These are phyloP conservation scores for Vickermania spadyakhi DNA, from an alignment of 208 protist species.

Conservation along the genomic window DNA sequence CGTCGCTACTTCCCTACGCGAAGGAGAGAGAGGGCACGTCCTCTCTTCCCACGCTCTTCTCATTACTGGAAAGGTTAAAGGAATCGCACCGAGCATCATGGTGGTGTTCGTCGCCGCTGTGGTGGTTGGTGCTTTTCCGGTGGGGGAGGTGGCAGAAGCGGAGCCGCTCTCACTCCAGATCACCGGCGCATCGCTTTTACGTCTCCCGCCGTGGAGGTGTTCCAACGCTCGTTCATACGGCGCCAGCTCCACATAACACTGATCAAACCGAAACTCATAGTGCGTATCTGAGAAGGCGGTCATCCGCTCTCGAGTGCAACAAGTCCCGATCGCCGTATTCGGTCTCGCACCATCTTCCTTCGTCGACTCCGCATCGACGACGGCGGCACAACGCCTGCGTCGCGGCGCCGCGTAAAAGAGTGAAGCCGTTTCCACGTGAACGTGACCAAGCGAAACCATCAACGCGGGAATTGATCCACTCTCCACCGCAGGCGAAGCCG, in stretches of 20 bases:
- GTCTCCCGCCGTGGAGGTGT: no score
- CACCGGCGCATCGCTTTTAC: no score
- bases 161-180: neutral
- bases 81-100: neutral
- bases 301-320: neutral
- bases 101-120: neutral
- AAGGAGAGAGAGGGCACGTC: neutral
- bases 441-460: slow-evolving; percentile 17
- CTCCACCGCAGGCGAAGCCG: neutral
- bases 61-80: no score
- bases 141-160: neutral
- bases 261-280: slow-evolving; percentile 8
- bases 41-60: no score
- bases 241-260: slow-evolving; percentile 22
- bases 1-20: no score
- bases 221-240: slow-evolving; percentile 8
- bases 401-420: slow-evolving; percentile 1
- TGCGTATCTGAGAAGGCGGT: neutral
- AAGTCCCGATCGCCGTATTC: neutral
- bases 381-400: neutral
- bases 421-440: slow-evolving; percentile 15
- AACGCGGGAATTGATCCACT: neutral
- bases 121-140: neutral
- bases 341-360: neutral
- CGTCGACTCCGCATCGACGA: neutral